These are phyloP conservation scores for Penicillium dipodomyicola DNA, from an alignment of 495 filamentous ascomycete genomes.

Conservation along the genomic window DNA sequence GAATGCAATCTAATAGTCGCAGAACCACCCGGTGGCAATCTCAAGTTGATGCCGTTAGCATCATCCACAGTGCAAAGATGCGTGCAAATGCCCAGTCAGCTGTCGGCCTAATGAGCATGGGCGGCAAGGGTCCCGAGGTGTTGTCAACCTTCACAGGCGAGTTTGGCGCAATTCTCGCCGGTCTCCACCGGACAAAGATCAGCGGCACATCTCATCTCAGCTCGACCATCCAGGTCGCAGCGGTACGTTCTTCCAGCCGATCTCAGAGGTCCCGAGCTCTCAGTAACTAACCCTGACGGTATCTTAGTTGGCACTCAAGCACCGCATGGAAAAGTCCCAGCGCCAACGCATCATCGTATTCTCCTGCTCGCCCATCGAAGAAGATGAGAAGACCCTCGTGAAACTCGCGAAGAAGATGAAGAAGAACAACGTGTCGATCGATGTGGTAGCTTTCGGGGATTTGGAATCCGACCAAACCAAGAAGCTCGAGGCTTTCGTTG, in stretches of 20 bases:
- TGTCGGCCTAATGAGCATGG: constrained; percentile 98
- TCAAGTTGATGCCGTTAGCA: constrained; percentile 88
- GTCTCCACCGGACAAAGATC: constrained; percentile 92
- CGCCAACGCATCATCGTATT: constrained; percentile 94
- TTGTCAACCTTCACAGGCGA: constrained; percentile 93
- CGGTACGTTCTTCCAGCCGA: constrained; percentile 55
- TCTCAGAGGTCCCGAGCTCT: neutral
- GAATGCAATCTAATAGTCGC: constrained; percentile 18
- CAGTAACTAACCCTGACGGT: constrained; percentile 9
- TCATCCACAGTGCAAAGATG: constrained; percentile 92
- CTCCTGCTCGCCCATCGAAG: constrained; percentile 85
- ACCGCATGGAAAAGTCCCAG: constrained; percentile 95
- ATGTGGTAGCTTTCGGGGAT: constrained; percentile 93
- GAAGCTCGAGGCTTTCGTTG: constrained; percentile 91
- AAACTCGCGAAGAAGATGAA: constrained; percentile 98
- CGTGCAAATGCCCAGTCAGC: constrained; percentile 93
- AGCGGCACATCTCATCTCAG: constrained; percentile 79
- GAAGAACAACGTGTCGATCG: constrained; percentile 88
- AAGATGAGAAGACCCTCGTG: constrained; percentile 82
- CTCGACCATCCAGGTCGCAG: constrained; percentile 91
- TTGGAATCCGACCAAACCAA: constrained; percentile 84
- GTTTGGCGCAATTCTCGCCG: constrained; percentile 90
- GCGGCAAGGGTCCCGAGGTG: constrained; percentile 92
- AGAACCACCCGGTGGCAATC: constrained; percentile 93
- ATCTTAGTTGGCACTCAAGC: constrained; percentile 86